Conservation (phyloP, 2,329 filamentous ascomycete species). For the Aureobasidium subglaciale region DNA sequence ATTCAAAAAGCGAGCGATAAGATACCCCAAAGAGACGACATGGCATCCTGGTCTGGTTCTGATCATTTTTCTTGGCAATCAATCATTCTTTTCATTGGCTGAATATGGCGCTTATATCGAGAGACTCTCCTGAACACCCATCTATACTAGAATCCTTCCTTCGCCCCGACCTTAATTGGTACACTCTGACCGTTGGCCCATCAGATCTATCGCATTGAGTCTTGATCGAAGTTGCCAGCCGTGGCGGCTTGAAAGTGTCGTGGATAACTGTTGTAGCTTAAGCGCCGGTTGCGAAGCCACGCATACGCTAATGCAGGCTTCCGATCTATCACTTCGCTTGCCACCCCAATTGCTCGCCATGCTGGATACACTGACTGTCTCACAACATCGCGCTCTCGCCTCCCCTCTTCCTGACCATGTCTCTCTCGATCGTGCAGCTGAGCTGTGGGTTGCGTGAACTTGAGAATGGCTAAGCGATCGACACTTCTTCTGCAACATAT, state of each 20-base stretch:
- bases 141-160: not conserved
- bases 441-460: not conserved
- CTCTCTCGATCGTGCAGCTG: not conserved
- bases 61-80: not conserved
- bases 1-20: slow-evolving; percentile 4
- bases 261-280: not conserved
- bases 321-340: not conserved
- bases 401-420: not conserved
- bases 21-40: slow-evolving; percentile 9
- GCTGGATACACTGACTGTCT: not conserved
- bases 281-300: slow-evolving; percentile 8
- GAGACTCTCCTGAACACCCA: not conserved
- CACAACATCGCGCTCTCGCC: not conserved
- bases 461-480: not conserved
- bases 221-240: not conserved
- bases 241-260: not conserved
- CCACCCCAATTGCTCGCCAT: not conserved
- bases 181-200: too few species aligned
- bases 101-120: not conserved
- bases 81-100: not conserved
- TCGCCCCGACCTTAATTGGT: too few species aligned
- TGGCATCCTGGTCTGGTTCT: slow-evolving; percentile 11
- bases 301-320: slow-evolving; percentile 3
- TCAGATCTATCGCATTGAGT: too few species aligned
- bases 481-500: not conserved